Percentiles rank a stretch among this genome's conserved stretches.
Evolutionary conservation across 352 stramenopile genomes (phyloP).

Genomic region (Blastocystis sp.): DNA sequence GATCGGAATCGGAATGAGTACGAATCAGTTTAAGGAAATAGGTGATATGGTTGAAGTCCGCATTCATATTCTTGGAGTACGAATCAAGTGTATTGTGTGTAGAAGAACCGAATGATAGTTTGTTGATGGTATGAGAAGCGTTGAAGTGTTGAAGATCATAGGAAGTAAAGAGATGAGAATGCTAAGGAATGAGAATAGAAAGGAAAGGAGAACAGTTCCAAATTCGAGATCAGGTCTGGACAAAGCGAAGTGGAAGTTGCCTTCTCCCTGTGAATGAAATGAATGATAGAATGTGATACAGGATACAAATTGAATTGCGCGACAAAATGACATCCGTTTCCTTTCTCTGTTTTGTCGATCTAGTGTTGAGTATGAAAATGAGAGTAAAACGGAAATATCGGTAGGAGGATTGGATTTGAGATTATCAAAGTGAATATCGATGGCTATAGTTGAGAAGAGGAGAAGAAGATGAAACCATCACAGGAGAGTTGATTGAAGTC

Average conservation of each 20-base stretch:
- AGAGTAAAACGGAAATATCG: too few relatives aligned
- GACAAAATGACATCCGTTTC: background rate
- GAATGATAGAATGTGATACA: background rate
- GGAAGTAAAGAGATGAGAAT: background rate
- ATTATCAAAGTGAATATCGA: conserved; percentile 8
- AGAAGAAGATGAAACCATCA: background rate
- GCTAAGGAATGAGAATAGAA: background rate
- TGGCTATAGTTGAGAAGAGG: background rate
- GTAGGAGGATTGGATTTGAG: background rate
- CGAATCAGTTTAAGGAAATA: conserved; percentile 26
- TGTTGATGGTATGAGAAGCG: background rate
- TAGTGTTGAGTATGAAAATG: too few relatives aligned
- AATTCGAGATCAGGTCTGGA: background rate
- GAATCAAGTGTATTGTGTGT: background rate
- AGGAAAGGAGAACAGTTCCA: background rate
- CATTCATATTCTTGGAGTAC: background rate
- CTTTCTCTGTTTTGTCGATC: too few relatives aligned
- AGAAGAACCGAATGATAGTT: background rate
- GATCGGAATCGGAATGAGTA: background rate
- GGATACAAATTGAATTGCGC: background rate
- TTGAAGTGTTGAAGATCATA: background rate
- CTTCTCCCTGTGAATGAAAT: background rate
- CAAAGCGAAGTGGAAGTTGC: background rate
- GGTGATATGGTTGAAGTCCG: background rate
- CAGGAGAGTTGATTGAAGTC: background rate